Conservation (phyloP, 2,329 filamentous ascomycete species). For the Pseudopithomyces maydicus region DNA sequence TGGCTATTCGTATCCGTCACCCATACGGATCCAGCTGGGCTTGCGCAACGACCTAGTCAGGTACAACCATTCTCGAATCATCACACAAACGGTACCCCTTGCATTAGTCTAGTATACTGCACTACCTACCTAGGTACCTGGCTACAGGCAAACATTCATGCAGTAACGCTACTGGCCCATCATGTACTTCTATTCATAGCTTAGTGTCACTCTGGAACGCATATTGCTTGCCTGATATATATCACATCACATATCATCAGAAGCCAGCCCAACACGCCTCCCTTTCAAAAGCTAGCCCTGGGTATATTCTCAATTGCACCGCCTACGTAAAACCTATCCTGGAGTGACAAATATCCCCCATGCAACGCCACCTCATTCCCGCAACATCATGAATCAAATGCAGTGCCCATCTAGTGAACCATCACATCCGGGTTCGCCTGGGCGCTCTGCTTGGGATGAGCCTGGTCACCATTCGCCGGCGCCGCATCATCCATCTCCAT, state of each 20-base stretch:
- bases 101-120: too few relatives aligned
- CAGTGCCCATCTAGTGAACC: slow-evolving; percentile 40
- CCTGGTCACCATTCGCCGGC: slow-evolving; percentile 44
- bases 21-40: slow-evolving; percentile 17
- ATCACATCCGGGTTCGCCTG: slow-evolving; percentile 43
- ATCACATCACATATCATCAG: not conserved
- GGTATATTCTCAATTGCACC: not conserved
- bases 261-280: not conserved
- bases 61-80: too few relatives aligned
- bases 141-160: too few relatives aligned
- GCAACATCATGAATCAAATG: too few relatives aligned
- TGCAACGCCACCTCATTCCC: not conserved
- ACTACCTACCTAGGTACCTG: too few relatives aligned
- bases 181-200: too few relatives aligned
- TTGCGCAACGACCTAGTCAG: slow-evolving; percentile 9
- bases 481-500: slow-evolving; percentile 64
- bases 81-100: too few relatives aligned
- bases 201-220: too few relatives aligned
- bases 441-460: slow-evolving; percentile 32
- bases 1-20: slow-evolving; percentile 1
- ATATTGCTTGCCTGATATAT: not conserved
- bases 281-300: not conserved
- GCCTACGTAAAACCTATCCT: not conserved
- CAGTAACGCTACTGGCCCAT: too few relatives aligned
- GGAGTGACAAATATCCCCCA: not conserved